Evolutionary conservation across 2,329 filamentous ascomycete species (phyloP), one percentile per base, ranked within the genome.

Genomic region (Hymenoscyphus repandus): DNA sequence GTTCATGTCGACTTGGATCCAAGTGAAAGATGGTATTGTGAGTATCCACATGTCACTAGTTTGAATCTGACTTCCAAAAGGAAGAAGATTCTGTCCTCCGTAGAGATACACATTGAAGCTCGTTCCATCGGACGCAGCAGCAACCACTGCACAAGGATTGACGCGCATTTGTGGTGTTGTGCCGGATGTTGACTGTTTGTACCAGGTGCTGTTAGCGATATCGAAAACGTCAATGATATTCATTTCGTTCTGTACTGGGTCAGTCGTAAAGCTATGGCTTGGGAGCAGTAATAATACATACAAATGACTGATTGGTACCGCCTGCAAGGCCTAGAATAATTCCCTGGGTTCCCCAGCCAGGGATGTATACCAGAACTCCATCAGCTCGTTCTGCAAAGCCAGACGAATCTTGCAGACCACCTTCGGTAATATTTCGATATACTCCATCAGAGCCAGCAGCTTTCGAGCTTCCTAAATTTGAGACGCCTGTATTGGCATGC

Each of bases 51-150:
- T 81, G 61, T 90, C 85, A 22, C 82, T 77, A 66, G 88, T 88
- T 60, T 80, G 77, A 0, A 67, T 72, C 64, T 80, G 77, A 31
- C 70, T 65, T 49, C 69, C 82, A 52, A 74, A 77, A 1, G 86
- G 85, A 22, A 80, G 74, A 1, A 90, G 72, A 57, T 87, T 86
- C 64, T 90, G 87, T 0, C 87, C 87, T 11, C 85, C 87, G 62
- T 86, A 90, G 70, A 90, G 78, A 68, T 90, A 89, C 40, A 91
- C 76, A 62, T 90, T 86, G 63, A 88, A 88, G 27, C 82, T 86
- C 15, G 82, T 85, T 7, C 85, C 86, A 62, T 88, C 85, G 6
- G 85, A 78, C 10, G 84, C 83, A 13, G 82, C 80, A 38, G 81
- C 84, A 15, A 86, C 78, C 0, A 84, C 82, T 10, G 85, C 82